Base-by-base conservation (phyloP, 306 rosid species). In the Quillaja saponaria region DNA sequence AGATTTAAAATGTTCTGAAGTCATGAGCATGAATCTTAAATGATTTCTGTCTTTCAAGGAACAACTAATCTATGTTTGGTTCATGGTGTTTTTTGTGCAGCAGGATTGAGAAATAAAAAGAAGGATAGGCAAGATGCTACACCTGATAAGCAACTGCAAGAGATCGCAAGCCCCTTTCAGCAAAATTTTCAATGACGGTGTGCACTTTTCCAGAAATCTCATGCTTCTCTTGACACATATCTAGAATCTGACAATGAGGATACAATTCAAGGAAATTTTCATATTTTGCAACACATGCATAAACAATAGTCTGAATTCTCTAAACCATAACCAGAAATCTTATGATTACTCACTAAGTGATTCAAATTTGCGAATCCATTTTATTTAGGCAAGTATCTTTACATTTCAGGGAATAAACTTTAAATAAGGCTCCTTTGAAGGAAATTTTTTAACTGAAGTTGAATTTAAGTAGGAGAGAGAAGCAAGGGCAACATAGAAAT, bases 141-240 rank as follows among this genome's bases (percentile, higher is more conserved):
- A 86, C 96, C 96, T 89, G 96, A 67, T 59, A 55, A 45, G 96
- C 87, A 73, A 89, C 90, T 56, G 81, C 96, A 46, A 89, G 95
- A 68, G 96, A 83, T 66, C 96, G 71, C 78, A 86, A 71, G 51
- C 96, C 96, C 78, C 96, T 86, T 70, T 86, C 96, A 21, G 96
- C 96, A 74, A 83, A 89, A 76, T 86, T 89, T 76, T 89, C 96
- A 48, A 89, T 86, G 63, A 80, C 84, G 58, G 73, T n/a, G 62
- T 86, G 95, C 76, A 86, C 88, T 76, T 64, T 86, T 56, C 63
- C 75, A 6, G 88, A 75, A 76, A 89, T 86, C 64, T 78, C 71
- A 18, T 81, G 62, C 78, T 71, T 86, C 82, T 89, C 96, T 52
- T 33, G 62, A 75, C 91, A 84, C 67, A 89, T 64, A 55, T 76